These are phyloP conservation scores for Crithidia mellificae DNA, from an alignment of 208 protist species.

Conservation along the genomic window DNA sequence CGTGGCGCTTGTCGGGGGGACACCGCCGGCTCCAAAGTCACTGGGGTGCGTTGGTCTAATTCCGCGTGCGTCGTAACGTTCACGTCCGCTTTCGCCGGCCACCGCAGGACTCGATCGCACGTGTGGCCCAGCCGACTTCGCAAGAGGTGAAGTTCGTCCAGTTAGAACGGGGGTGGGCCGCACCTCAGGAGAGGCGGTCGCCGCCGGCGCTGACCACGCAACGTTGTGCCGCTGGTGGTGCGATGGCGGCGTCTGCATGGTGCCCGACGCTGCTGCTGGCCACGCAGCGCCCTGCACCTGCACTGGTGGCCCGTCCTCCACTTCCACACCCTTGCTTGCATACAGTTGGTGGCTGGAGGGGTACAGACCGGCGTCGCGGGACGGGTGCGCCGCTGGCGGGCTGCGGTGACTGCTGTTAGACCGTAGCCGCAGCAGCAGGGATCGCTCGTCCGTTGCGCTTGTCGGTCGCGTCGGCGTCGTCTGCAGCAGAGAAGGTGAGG, in stretches of 20 bases:
- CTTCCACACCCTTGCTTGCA: not conserved
- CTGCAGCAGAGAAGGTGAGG: not conserved
- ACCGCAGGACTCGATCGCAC: not conserved
- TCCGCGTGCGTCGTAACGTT: not conserved
- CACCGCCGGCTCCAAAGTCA: not conserved
- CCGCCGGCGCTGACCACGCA: not conserved
- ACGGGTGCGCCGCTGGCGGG: too few species aligned
- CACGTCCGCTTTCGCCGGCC: not conserved
- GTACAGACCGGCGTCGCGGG: too few species aligned
- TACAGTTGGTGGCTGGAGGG: not conserved
- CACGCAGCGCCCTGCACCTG: slow-evolving; percentile 6
- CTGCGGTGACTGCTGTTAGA: not conserved
- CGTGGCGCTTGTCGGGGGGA: not conserved
- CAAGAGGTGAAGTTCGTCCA: not conserved
- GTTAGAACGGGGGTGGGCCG: not conserved
- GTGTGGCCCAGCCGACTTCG: not conserved
- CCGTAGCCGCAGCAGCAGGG: not conserved
- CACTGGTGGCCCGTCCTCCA: not conserved
- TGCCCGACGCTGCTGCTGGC: not conserved
- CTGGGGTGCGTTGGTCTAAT: not conserved
- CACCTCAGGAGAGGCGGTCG: not conserved
- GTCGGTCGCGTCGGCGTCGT: not conserved
- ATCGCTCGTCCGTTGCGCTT: not conserved
- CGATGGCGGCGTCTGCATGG: not conserved
- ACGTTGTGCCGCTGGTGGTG: not conserved